Evolutionary conservation across 495 filamentous ascomycete genomes (phyloP).

Genomic region (Xylaria bambusicola): DNA sequence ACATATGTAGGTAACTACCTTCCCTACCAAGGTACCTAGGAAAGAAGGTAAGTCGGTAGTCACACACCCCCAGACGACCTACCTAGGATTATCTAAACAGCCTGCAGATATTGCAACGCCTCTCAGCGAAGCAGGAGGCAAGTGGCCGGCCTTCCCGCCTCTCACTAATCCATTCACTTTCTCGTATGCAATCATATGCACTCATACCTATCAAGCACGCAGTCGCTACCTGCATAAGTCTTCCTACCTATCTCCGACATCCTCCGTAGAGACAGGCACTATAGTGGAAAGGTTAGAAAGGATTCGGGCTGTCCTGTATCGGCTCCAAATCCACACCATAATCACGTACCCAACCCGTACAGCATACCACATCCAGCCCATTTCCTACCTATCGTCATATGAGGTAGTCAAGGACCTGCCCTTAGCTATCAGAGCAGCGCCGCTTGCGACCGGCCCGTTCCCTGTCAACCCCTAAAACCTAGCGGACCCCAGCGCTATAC

Average conservation of each 20-base stretch:
- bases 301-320: neutral
- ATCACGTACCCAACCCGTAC: neutral
- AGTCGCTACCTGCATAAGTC: neutral
- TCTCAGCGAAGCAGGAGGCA: conserved; percentile 1
- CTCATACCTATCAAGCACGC: neutral
- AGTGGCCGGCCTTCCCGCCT: neutral
- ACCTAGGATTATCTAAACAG: conserved; percentile 2
- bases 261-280: neutral
- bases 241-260: neutral
- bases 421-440: conserved; percentile 13
- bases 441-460: conserved; percentile 23
- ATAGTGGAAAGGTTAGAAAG: neutral
- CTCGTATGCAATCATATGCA: neutral
- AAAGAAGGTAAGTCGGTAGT: too few relatives aligned
- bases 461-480: conserved; percentile 2
- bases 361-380: neutral
- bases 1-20: neutral
- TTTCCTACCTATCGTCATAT: neutral
- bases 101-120: neutral
- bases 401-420: neutral
- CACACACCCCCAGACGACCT: neutral
- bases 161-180: neutral
- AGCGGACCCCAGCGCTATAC: conserved; percentile 12
- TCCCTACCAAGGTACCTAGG: neutral
- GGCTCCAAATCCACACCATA: neutral